Conservation (phyloP, 305 asterid genomes). For the Fraxinus sp. region DNA sequence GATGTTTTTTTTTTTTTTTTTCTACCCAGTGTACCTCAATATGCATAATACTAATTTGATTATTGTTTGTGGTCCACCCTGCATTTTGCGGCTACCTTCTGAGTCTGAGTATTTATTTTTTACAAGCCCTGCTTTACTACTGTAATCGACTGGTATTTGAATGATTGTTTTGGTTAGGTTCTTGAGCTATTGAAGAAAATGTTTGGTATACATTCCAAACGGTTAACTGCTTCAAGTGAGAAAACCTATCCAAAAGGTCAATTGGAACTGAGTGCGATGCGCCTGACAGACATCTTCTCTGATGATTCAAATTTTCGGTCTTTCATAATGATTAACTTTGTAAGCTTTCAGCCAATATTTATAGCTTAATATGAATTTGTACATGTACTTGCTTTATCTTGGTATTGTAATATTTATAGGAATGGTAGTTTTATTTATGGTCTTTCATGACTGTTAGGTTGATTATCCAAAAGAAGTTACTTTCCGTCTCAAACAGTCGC, state of each 20-base stretch:
- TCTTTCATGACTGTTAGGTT: slow-evolving; percentile 9
- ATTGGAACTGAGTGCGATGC: slow-evolving; percentile 94
- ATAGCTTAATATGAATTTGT: slow-evolving; percentile 7
- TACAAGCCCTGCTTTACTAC: not conserved
- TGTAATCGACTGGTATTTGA: slow-evolving; percentile 28
- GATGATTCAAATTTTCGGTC: slow-evolving; percentile 97
- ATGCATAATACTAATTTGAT: slow-evolving; percentile 4
- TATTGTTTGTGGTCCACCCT: not conserved
- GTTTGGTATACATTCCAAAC: slow-evolving; percentile 58
- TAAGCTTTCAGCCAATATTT: slow-evolving; percentile 41
- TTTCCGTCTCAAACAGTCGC: not conserved
- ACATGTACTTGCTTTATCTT: slow-evolving; percentile 14
- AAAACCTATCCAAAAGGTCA: slow-evolving; percentile 72
- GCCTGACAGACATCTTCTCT: slow-evolving; percentile 83
- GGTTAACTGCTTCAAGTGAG: slow-evolving; percentile 42
- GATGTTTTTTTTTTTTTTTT: not conserved
- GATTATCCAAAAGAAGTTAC: not conserved
- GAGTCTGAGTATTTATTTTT: slow-evolving; percentile 4
- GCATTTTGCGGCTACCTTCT: slow-evolving; percentile 3
- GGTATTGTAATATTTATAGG: not conserved
- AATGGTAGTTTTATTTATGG: slow-evolving; percentile 5
- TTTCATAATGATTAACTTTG: slow-evolving; percentile 70
- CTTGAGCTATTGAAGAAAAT: slow-evolving; percentile 80
- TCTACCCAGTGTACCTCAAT: not conserved
- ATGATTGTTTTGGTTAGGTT: slow-evolving; percentile 53